Evolutionary conservation across 768 basidiomycete genomes (phyloP), one percentile per base, ranked within the genome.

Genomic region (Termitomyces bulborhizus): DNA sequence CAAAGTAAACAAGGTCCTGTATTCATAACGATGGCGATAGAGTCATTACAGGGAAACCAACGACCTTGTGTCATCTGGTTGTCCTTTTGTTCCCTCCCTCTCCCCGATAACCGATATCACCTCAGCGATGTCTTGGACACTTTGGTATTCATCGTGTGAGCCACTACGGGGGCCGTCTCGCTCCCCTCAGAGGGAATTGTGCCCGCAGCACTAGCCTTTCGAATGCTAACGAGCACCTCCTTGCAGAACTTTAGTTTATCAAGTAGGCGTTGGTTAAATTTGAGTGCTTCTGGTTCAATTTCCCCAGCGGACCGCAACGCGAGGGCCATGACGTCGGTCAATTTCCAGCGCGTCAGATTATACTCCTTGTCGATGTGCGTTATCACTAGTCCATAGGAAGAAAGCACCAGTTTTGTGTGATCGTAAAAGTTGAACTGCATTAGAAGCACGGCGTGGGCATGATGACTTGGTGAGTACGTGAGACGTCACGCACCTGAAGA

Each of bases 361-460:
- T 93, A 90, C 62, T 85, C 80, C 76, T 92, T 93, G 79, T 94
- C 92, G 64, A 98, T 95, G 69, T 95, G 86, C 3, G 93, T 92
- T 47, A 98, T 77, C 13, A 85, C 70, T 12, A 86, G 76, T 3
- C 91, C 95, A 27, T 85, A 76, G 1, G 85, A 83, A 16, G 93
- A 92, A 49, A 99, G 76, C 55, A 99, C 85, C 57, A 98, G 73
- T 69, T 99, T 98, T 41, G 90, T 88, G 73, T 99, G 97, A 72
- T 98, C 97, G 69, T 91, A 92, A 69, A 98, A 98, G 76, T 98
- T 99, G 81, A 98, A 98, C 96, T 98, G 66, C 2, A 45, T 26
- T 29, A 57, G 12, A 31, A 21, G 31, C 21, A 9, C 16, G 8
- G n/a, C 11, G 27, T 39, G 3, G 39, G 37, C 5, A n/a, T 11